phyloP scores from a whole-genome alignment of 2,329 filamentous ascomycete genomes.

The Penicillium sp. region DNA sequence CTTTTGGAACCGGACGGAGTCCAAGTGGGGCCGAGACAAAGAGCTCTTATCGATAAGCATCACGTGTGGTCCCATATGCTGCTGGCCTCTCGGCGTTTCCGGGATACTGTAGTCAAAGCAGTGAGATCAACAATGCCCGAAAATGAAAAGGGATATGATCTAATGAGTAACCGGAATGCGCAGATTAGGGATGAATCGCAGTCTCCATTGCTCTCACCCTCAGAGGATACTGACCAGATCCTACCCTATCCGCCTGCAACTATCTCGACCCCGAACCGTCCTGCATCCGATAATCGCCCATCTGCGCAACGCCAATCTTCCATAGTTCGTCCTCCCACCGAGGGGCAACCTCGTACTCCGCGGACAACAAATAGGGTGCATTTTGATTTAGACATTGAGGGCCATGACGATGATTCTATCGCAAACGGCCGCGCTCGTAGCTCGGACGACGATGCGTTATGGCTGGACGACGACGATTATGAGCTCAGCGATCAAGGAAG shows the following conservation, averaged over 20 bases:
- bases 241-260: slow-evolving; percentile 20
- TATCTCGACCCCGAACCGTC: slow-evolving; percentile 16
- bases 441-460: slow-evolving; percentile 28
- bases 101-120: slow-evolving; percentile 11
- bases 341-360: slow-evolving; percentile 44
- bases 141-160: slow-evolving; percentile 34
- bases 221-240: slow-evolving; percentile 25
- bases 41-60: slow-evolving; percentile 18
- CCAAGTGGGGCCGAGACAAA: slow-evolving; percentile 4
- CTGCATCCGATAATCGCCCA: slow-evolving; percentile 9
- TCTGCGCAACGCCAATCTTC: slow-evolving; percentile 36
- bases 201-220: slow-evolving; percentile 28
- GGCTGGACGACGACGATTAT: slow-evolving; percentile 58
- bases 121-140: slow-evolving; percentile 37
- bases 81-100: slow-evolving; percentile 21
- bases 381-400: slow-evolving; percentile 53
- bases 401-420: slow-evolving; percentile 21
- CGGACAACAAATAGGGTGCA: slow-evolving; percentile 67
- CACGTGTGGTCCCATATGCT: slow-evolving; percentile 16
- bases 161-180: slow-evolving; percentile 27
- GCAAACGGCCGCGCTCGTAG: slow-evolving; percentile 29
- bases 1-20: not conserved
- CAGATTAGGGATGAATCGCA: slow-evolving; percentile 28
- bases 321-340: slow-evolving; percentile 34
- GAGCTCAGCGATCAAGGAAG: slow-evolving; percentile 40